Percentiles rank a stretch among this genome's conserved stretches.
phyloP scores from a whole-genome alignment of 495 filamentous ascomycete genomes.

The Penicillium waksmanii region DNA sequence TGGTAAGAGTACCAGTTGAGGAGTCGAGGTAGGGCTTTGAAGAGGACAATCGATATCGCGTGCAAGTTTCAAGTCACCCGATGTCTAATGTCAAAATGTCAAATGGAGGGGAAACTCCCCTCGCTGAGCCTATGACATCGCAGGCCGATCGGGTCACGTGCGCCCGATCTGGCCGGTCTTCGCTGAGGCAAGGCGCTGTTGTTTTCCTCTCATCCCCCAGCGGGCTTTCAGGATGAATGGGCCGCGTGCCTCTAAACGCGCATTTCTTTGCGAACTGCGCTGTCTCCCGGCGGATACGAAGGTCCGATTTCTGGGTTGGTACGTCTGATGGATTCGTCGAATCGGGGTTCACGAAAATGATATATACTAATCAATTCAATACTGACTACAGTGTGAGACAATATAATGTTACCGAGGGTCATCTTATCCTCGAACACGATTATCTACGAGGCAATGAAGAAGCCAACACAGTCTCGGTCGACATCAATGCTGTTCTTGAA shows the following conservation, averaged over 20 bases:
- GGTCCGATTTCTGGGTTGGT: constrained; percentile 93
- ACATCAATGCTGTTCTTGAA: constrained; percentile 72
- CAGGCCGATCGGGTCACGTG: constrained; percentile 44
- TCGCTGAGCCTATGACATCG: constrained; percentile 49
- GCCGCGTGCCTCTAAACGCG: constrained; percentile 66
- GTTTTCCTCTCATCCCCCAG: not conserved
- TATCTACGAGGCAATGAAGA: constrained; percentile 49
- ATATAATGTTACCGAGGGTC: constrained; percentile 64
- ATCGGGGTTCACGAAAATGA: not conserved
- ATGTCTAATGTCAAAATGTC: constrained; percentile 21
- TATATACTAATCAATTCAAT: constrained; percentile 11
- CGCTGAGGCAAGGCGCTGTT: constrained; percentile 11
- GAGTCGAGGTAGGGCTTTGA: not conserved
- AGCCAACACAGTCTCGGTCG: constrained; percentile 57
- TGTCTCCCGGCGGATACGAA: constrained; percentile 64
- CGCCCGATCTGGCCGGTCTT: not conserved
- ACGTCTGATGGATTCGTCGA: constrained; percentile 32
- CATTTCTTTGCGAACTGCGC: constrained; percentile 67
- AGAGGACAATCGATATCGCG: constrained; percentile 3
- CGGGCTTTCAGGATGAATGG: constrained; percentile 49
- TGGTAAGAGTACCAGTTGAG: not conserved
- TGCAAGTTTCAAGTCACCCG: constrained; percentile 15
- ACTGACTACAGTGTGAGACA: constrained; percentile 59
- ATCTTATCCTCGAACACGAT: constrained; percentile 68
- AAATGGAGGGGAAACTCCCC: constrained; percentile 39